Conservation (phyloP, 257 asterid species). For the Mitragyna speciosa region DNA sequence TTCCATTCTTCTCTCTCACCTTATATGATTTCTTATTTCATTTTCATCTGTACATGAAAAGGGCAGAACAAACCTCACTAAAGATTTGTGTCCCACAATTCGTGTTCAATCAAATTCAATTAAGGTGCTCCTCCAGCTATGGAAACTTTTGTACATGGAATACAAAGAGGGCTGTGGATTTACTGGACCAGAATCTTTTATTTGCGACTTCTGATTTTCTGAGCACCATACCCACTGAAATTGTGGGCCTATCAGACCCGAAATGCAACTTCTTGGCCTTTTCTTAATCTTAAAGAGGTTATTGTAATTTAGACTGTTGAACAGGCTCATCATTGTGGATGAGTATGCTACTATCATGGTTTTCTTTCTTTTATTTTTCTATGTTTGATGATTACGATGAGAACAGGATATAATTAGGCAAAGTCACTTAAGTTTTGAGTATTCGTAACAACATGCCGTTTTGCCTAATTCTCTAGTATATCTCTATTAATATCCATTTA, state of each 20-base stretch:
- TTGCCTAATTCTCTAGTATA: neutral
- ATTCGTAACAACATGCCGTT: too few species aligned
- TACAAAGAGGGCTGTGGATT: neutral
- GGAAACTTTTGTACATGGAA: neutral
- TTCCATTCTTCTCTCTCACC: conserved; percentile 16
- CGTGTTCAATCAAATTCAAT: conserved; percentile 18
- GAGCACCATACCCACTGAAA: neutral
- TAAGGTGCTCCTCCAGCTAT: neutral
- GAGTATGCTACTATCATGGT: neutral
- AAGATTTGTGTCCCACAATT: neutral
- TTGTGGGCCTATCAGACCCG: neutral
- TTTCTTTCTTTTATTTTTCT: too few species aligned
- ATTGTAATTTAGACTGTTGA: neutral
- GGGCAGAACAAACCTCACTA: neutral
- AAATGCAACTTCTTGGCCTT: too few species aligned
- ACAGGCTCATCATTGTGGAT: neutral
- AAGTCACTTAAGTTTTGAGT: neutral
- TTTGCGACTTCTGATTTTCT: neutral
- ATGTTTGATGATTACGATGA: neutral
- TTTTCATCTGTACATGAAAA: conserved; percentile 16
- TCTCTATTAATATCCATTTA: too few species aligned
- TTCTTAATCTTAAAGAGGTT: too few species aligned
- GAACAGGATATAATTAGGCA: neutral
- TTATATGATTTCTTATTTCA: neutral
- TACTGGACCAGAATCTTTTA: neutral